A percentile compares a stretch with the other conserved stretches of the same genome.
These are phyloP conservation scores for Saccharomycopsis hybrid DNA, from an alignment of 1,139 yeast species.

Conservation along the genomic window DNA sequence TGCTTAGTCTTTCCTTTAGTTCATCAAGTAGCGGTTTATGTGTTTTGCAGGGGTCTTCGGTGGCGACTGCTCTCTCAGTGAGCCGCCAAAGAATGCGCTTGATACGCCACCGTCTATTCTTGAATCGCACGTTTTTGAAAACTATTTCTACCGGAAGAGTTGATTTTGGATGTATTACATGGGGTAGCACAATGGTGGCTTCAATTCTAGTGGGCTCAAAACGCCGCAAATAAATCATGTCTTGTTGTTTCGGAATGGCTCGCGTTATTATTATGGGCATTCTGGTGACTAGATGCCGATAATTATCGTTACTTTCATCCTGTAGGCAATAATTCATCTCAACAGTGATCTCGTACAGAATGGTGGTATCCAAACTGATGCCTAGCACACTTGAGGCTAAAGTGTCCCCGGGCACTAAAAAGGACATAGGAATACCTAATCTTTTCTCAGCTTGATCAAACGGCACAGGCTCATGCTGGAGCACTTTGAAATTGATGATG, in stretches of 20 bases:
- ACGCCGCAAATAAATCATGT: slow-evolving; percentile 2
- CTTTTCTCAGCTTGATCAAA: not conserved
- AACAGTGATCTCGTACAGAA: slow-evolving; percentile 4
- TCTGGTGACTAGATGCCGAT: not conserved
- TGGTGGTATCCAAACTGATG: slow-evolving; percentile 1
- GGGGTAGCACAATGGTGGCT: slow-evolving; percentile 11
- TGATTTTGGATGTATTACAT: slow-evolving; percentile 7
- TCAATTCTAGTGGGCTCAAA: slow-evolving; percentile 8
- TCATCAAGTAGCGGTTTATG: slow-evolving; percentile 8
- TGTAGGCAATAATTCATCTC: not conserved
- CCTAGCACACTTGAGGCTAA: slow-evolving; percentile 13
- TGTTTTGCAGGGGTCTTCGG: slow-evolving; percentile 11
- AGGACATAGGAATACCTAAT: slow-evolving; percentile 10
- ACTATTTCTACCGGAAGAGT: slow-evolving; percentile 8
- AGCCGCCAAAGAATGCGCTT: slow-evolving; percentile 7
- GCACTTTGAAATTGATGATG: not conserved
- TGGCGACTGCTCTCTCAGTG: slow-evolving; percentile 3
- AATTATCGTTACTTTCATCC: not conserved
- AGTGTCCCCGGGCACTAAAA: slow-evolving; percentile 9
- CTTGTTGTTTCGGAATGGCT: not conserved
- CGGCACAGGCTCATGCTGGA: not conserved
- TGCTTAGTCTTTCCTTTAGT: slow-evolving; percentile 8
- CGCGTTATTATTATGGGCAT: slow-evolving; percentile 9
- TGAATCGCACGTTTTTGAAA: slow-evolving; percentile 6
- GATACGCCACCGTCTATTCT: slow-evolving; percentile 5